Evolutionary conservation across 495 filamentous ascomycete genomes (phyloP).

Genomic region (Aspergillus cristatus): DNA sequence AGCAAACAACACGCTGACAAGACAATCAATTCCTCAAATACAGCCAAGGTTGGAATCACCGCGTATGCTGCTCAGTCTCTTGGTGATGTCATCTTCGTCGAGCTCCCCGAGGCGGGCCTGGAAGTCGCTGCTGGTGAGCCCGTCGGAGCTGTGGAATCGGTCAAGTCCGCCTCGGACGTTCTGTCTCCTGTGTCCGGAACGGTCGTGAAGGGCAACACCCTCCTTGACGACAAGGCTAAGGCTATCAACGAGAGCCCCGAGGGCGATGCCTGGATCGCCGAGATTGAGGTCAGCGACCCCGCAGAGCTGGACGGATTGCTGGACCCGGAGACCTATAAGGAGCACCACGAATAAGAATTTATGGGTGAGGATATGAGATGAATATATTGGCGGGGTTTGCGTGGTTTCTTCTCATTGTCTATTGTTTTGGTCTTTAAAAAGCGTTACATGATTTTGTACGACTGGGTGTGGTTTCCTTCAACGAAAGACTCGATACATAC

Average conservation of each 20-base stretch:
- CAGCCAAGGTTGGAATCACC: constrained; percentile 80
- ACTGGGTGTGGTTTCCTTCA: constrained; percentile 11
- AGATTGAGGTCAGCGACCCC: constrained; percentile 62
- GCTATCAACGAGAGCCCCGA: constrained; percentile 80
- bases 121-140: constrained; percentile 62
- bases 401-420: constrained; percentile 1
- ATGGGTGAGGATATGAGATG: not conserved
- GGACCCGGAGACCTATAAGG: constrained; percentile 61
- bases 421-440: not conserved
- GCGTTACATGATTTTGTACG: constrained; percentile 14
- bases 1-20: not conserved
- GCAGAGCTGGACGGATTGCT: constrained; percentile 68
- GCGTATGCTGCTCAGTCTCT: constrained; percentile 82
- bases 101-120: constrained; percentile 63
- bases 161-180: constrained; percentile 96
- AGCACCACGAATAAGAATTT: constrained; percentile 50
- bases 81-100: constrained; percentile 94
- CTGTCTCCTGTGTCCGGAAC: constrained; percentile 74
- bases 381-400: not conserved
- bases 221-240: constrained; percentile 74
- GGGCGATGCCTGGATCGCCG: constrained; percentile 86
- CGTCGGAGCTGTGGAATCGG: constrained; percentile 91
- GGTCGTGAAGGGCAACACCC: constrained; percentile 59
- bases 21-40: constrained; percentile 1
- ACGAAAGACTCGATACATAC: constrained; percentile 14